Conservation (phyloP, 441 rosid species). For the Geranium incanum region DNA sequence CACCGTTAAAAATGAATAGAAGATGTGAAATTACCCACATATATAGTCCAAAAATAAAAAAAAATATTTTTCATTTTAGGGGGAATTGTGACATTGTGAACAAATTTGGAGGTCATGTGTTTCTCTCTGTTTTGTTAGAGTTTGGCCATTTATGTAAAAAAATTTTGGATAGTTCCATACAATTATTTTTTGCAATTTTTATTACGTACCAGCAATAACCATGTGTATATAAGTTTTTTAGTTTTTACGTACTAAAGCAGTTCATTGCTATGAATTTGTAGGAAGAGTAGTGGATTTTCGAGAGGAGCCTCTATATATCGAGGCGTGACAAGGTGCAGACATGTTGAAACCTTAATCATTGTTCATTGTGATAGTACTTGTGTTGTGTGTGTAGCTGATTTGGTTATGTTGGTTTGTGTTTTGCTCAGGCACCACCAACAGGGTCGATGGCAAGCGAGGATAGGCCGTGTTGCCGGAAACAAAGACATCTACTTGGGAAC, state of each 20-base stretch:
- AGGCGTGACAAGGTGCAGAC: constrained; percentile 61
- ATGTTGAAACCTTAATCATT: neutral
- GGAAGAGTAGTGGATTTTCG: constrained; percentile 76
- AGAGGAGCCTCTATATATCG: constrained; percentile 72
- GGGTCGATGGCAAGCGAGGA: constrained; percentile 68
- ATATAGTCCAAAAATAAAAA: too few relatives aligned
- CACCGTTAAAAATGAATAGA: too few relatives aligned
- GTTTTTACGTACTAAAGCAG: neutral
- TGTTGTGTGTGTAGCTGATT: neutral
- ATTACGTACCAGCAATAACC: too few relatives aligned
- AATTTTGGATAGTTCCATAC: too few relatives aligned
- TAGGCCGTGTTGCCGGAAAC: constrained; percentile 76
- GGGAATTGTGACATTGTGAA: too few relatives aligned
- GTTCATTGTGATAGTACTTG: neutral
- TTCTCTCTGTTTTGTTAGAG: too few relatives aligned
- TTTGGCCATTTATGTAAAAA: too few relatives aligned
- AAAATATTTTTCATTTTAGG: too few relatives aligned
- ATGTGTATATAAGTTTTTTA: too few relatives aligned
- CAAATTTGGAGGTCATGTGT: too few relatives aligned
- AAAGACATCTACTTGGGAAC: constrained; percentile 98
- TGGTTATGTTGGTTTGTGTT: neutral
- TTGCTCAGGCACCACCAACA: constrained; percentile 82
- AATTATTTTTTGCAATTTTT: too few relatives aligned
- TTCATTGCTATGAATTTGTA: constrained; percentile 15
- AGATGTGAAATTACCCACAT: too few relatives aligned